phyloP scores from a whole-genome alignment of 164 flowering plant species.

The Brasenia schreberi region DNA sequence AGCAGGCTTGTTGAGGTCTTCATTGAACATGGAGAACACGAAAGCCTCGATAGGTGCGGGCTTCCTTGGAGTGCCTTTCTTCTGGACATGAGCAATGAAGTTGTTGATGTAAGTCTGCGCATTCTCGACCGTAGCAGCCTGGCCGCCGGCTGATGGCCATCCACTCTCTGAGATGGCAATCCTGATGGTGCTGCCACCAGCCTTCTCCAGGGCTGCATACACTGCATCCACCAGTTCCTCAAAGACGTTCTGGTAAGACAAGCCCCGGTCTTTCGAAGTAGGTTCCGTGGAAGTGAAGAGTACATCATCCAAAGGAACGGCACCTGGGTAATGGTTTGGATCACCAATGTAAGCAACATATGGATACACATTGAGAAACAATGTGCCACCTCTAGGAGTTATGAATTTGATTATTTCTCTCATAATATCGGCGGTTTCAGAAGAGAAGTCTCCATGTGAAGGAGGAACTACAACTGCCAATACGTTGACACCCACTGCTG shows the following conservation, averaged over 20 bases:
- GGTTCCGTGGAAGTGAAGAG: neutral
- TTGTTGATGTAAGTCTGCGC: conserved; percentile 12
- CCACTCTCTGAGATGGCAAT: conserved; percentile 7
- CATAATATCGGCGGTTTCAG: neutral
- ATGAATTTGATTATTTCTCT: neutral
- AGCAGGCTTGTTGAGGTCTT: conserved; percentile 7
- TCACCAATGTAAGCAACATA: neutral
- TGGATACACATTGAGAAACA: conserved; percentile 6
- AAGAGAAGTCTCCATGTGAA: conserved; percentile 3
- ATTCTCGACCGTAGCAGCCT: neutral
- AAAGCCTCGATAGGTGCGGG: conserved; percentile 5
- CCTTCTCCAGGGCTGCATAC: conserved; percentile 7
- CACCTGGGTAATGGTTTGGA: neutral
- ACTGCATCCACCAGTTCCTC: conserved; percentile 8
- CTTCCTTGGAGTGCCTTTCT: conserved; percentile 16
- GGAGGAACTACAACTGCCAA: conserved; percentile 4
- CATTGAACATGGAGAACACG: conserved; percentile 17
- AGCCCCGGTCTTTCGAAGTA: neutral
- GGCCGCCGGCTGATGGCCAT: conserved; percentile 7
- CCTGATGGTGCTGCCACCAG: neutral
- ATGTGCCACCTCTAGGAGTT: neutral
- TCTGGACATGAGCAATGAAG: conserved; percentile 2
- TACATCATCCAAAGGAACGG: neutral
- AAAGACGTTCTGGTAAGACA: conserved; percentile 1
- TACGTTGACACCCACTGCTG: conserved; percentile 3